phyloP scores from a whole-genome alignment of 176 grass and related monocot genomes.

The Carex cristatella region DNA sequence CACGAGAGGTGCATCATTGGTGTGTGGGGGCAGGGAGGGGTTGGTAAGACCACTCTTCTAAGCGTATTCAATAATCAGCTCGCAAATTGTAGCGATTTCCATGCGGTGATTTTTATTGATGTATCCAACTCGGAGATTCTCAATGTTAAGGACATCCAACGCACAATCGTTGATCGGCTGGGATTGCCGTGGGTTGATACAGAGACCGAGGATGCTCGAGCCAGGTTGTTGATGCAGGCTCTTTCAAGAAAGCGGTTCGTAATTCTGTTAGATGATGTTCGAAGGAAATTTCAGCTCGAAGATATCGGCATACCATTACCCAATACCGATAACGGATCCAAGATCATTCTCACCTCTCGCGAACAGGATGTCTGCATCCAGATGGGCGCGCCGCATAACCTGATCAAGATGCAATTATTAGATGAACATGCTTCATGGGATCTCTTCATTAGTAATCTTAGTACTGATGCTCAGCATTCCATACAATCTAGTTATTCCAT shows the following conservation, averaged over 20 bases:
- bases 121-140: slow-evolving; percentile 56
- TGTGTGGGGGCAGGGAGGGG: slow-evolving; percentile 52
- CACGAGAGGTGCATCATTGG: slow-evolving; percentile 43
- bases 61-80: slow-evolving; percentile 57
- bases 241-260: slow-evolving; percentile 54
- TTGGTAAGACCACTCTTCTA: slow-evolving; percentile 72
- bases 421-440: slow-evolving; percentile 22
- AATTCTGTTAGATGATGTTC: slow-evolving; percentile 58
- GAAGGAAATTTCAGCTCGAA: slow-evolving; percentile 37
- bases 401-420: slow-evolving; percentile 48
- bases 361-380: slow-evolving; percentile 37
- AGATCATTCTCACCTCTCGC: slow-evolving; percentile 56
- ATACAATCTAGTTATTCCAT: slow-evolving; percentile 7
- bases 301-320: slow-evolving; percentile 61
- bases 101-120: slow-evolving; percentile 54
- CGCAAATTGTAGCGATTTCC: slow-evolving; percentile 9
- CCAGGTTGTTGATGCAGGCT: slow-evolving; percentile 39
- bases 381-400: slow-evolving; percentile 43
- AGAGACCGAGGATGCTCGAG: slow-evolving; percentile 31
- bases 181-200: slow-evolving; percentile 55
- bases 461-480: neutral
- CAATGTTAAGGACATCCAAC: slow-evolving; percentile 43
- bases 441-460: slow-evolving; percentile 65
- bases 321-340: slow-evolving; percentile 28
- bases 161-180: slow-evolving; percentile 42